These are phyloP conservation scores for Aureobasidium subglaciale DNA, from an alignment of 2,329 filamentous ascomycete species.

Conservation along the genomic window DNA sequence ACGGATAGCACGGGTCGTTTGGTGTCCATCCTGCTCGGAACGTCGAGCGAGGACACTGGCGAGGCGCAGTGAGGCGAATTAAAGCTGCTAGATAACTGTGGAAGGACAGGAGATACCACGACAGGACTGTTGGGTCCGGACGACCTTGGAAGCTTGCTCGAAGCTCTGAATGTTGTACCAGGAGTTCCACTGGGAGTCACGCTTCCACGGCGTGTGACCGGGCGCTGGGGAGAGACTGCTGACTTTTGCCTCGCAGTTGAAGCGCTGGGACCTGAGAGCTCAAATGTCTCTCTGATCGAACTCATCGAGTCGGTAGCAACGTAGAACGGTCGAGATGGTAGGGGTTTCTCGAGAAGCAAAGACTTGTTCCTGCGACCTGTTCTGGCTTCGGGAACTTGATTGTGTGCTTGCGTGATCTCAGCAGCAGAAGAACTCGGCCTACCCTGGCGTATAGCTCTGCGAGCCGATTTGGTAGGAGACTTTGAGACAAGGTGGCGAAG, in stretches of 20 bases:
- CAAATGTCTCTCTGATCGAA: conserved; percentile 30
- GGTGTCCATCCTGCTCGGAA: not conserved
- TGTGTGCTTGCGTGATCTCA: not conserved
- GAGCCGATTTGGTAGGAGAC: not conserved
- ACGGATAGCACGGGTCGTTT: not conserved
- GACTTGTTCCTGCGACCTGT: not conserved
- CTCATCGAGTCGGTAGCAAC: conserved; percentile 27
- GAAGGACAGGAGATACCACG: not conserved
- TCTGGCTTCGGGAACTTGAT: not conserved
- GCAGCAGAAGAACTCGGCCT: not conserved
- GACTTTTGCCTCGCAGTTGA: conserved; percentile 27
- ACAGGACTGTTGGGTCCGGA: not conserved
- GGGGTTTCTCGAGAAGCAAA: conserved; percentile 29
- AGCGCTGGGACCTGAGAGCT: conserved; percentile 18
- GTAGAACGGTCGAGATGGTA: conserved; percentile 35
- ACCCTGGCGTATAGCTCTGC: not conserved
- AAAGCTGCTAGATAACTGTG: not conserved
- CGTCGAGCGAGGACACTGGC: not conserved
- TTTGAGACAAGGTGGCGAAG: not conserved
- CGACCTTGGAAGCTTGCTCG: not conserved
- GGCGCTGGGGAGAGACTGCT: conserved; percentile 23
- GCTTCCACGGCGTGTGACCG: not conserved
- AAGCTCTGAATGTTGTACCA: not conserved
- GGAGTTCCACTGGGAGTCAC: not conserved
- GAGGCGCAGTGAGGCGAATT: not conserved